These are phyloP conservation scores for Calonectria ilicicola DNA, from an alignment of 2,329 filamentous ascomycete species.

Conservation along the genomic window DNA sequence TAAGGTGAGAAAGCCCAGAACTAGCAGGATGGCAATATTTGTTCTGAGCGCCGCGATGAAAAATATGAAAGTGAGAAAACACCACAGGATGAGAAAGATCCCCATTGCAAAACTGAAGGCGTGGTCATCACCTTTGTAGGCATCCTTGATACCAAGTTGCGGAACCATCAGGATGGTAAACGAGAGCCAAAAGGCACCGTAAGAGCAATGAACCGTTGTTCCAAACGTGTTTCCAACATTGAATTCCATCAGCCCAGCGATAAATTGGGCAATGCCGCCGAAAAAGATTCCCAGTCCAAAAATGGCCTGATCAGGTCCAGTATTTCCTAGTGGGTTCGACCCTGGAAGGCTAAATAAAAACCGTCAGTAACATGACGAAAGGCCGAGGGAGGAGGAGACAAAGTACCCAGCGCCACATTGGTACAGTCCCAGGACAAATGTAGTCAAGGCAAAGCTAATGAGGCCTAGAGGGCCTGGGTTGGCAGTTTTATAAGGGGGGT, in stretches of 20 bases:
- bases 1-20: conserved; percentile 69
- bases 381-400: background rate
- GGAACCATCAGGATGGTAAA: conserved; percentile 68
- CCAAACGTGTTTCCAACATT: conserved; percentile 72
- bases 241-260: conserved; percentile 71
- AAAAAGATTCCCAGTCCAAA: conserved; percentile 59
- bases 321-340: conserved; percentile 47
- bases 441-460: conserved; percentile 74
- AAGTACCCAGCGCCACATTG: conserved; percentile 62
- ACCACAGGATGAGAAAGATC: conserved; percentile 70
- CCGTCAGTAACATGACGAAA: background rate
- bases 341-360: conserved; percentile 44
- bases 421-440: conserved; percentile 67
- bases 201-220: conserved; percentile 70
- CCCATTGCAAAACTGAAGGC: conserved; percentile 64
- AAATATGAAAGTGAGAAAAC: conserved; percentile 68
- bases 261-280: conserved; percentile 75
- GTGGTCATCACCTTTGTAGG: conserved; percentile 53
- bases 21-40: conserved; percentile 67
- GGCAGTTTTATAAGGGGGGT: conserved; percentile 56
- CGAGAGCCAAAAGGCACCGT: conserved; percentile 72
- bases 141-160: conserved; percentile 61
- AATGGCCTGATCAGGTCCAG: conserved; percentile 51
- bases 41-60: conserved; percentile 68
- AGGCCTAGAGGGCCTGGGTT: conserved; percentile 72